Base-by-base conservation (phyloP, 2,329 filamentous ascomycete genomes). In the Colletotrichum tofieldiae region DNA sequence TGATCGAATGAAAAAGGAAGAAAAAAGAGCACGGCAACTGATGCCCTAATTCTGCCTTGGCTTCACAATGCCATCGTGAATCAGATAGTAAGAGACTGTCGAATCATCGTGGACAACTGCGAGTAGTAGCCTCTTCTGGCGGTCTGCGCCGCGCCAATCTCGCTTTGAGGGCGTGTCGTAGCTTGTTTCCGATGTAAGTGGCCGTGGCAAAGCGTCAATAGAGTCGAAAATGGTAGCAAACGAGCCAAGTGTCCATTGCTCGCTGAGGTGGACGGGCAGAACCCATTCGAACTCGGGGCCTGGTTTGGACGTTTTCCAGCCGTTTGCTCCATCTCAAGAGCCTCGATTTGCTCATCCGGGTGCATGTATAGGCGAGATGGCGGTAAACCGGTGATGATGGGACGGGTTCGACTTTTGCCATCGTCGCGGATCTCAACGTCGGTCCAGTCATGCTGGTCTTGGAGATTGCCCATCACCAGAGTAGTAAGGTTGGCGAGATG, bases 21-120 rank as follows among this genome's bases (percentile, higher is more conserved):
- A 37, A 37, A 32, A n/a, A n/a, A 20, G 20, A 32, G 23, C 9
- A 39, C 23, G n/a, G n/a, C 23, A 58, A 41, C 23, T 51, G 49
- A 37, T 23, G 54, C 43, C 45, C 45, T 84, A 96, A 80, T 96
- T 96, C 81, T 96, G 94, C 69, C 94, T 87, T 32, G 94, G 94
- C 84, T 96, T 96, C 65, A 96, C 93, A 75, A 95, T 91, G n/a
- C 93, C 94, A 80, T 96, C 93, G 77, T 96, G 93, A 80, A 96
- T 90, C 74, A 95, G 88, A 79, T 96, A 96, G 82, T 96, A 96
- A 51, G 94, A 92, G 23, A 96, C 88, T 0, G 94, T 96, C 75
- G 93, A 95, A 82, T 96, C 94, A 77, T 93, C 90, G 78, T 94
- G 92, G 59, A 94, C 84, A 3, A 92, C 93, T 20, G 92, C 93